Percentiles rank a stretch among this genome's conserved stretches.
phyloP scores from a whole-genome alignment of 1,139 yeast species.

The Taiozyma sp. region DNA sequence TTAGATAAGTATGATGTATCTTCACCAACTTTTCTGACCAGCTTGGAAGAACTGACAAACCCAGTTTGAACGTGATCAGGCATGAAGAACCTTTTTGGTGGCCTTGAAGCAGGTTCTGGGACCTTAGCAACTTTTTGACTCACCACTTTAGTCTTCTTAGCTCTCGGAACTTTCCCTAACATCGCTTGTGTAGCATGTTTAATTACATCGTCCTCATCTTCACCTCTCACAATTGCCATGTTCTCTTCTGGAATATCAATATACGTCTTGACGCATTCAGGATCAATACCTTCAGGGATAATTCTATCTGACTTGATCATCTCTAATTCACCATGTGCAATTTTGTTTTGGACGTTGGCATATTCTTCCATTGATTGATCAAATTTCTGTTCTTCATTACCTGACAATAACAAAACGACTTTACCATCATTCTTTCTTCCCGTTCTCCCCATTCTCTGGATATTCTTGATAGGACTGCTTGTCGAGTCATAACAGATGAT shows the following conservation, averaged over 20 bases:
- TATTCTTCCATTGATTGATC: conserved; percentile 86
- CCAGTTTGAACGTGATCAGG: conserved; percentile 78
- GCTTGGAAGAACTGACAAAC: conserved; percentile 50
- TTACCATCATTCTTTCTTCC: conserved; percentile 92
- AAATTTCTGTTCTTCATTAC: conserved; percentile 74
- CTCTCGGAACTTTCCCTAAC: conserved; percentile 24
- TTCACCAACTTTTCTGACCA: conserved; percentile 36
- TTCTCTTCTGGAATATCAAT: conserved; percentile 74
- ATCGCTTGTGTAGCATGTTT: conserved; percentile 48
- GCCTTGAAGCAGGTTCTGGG: conserved; percentile 7
- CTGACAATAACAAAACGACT: conserved; percentile 72
- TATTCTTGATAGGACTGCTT: conserved; percentile 85
- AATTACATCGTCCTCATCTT: conserved; percentile 69
- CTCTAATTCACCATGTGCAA: conserved; percentile 35
- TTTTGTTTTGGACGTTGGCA: conserved; percentile 63
- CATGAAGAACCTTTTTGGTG: conserved; percentile 55
- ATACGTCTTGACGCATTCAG: conserved; percentile 48
- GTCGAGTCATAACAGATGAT: conserved; percentile 93
- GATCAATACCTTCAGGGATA: conserved; percentile 52
- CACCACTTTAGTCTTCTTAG: conserved; percentile 2
- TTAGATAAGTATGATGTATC: not conserved
- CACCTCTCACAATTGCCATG: conserved; percentile 44
- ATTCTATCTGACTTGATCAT: conserved; percentile 55
- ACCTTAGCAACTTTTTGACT: conserved; percentile 4
- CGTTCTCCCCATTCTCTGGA: conserved; percentile 97